Evolutionary conservation across 352 stramenopile genomes (phyloP).

Genomic region (Phytophthora palmivora): DNA sequence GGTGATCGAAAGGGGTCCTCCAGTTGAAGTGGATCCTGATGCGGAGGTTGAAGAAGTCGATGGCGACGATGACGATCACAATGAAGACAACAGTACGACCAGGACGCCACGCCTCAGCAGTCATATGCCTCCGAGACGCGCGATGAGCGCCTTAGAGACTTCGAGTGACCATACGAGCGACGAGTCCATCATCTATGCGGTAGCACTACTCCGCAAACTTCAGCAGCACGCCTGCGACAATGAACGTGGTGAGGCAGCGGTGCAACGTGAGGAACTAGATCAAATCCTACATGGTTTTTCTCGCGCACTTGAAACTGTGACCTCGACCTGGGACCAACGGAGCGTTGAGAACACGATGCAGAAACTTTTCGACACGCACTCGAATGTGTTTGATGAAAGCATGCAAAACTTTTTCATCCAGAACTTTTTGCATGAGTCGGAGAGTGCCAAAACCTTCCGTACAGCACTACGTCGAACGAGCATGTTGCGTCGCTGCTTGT

Average conservation of each 20-base stretch:
- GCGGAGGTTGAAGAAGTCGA: slow-evolving; percentile 25
- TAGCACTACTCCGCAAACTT: slow-evolving; percentile 63
- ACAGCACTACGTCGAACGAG: slow-evolving; percentile 74
- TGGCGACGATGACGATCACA: slow-evolving; percentile 10
- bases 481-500: slow-evolving; percentile 72
- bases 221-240: slow-evolving; percentile 49
- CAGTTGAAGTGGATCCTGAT: not conserved
- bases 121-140: slow-evolving; percentile 10
- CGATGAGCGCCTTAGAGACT: slow-evolving; percentile 24
- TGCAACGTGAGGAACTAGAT: slow-evolving; percentile 59
- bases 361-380: slow-evolving; percentile 77
- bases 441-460: slow-evolving; percentile 74
- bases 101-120: slow-evolving; percentile 6
- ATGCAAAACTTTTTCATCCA: slow-evolving; percentile 90
- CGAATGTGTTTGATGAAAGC: slow-evolving; percentile 86
- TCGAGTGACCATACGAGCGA: slow-evolving; percentile 42
- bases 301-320: slow-evolving; percentile 56
- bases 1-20: slow-evolving; percentile 22
- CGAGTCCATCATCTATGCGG: slow-evolving; percentile 62
- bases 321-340: slow-evolving; percentile 49
- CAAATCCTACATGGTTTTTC: slow-evolving; percentile 72
- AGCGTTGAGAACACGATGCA: slow-evolving; percentile 71
- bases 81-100: not conserved
- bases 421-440: slow-evolving; percentile 85
- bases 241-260: slow-evolving; percentile 42